phyloP scores from a whole-genome alignment of 2,329 filamentous ascomycete species.

The Tolypocladium cylindrosporum region DNA sequence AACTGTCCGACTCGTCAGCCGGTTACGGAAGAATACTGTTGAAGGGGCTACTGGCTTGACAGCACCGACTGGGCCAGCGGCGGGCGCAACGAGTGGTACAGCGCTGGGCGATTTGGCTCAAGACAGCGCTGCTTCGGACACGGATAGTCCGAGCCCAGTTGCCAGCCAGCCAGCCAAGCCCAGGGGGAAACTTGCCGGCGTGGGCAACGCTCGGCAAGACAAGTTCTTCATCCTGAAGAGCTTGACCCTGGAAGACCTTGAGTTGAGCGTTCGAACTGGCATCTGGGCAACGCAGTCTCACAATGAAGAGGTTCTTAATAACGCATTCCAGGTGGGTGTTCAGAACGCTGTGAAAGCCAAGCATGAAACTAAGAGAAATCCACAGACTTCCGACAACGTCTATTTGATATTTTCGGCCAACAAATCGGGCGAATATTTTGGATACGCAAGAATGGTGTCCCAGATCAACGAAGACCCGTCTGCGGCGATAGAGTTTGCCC shows the following conservation, averaged over 20 bases:
- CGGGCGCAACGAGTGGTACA: conserved; percentile 19
- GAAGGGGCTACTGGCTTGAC: conserved; percentile 36
- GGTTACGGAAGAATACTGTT: conserved; percentile 53
- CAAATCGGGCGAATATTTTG: conserved; percentile 95
- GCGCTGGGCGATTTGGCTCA: conserved; percentile 5
- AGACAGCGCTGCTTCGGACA: conserved; percentile 4
- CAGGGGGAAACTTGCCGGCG: neutral
- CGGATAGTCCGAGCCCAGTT: conserved; percentile 1
- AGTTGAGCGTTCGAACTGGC: conserved; percentile 75
- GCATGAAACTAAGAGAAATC: conserved; percentile 1
- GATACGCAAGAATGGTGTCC: conserved; percentile 85
- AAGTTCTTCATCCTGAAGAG: conserved; percentile 86
- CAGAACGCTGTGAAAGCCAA: too few relatives aligned
- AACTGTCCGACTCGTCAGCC: conserved; percentile 75
- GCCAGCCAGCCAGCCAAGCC: conserved; percentile 1
- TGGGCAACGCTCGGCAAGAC: conserved; percentile 3
- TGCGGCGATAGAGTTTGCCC: conserved; percentile 59
- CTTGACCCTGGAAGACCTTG: conserved; percentile 80
- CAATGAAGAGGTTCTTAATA: conserved; percentile 76
- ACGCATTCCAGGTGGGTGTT: conserved; percentile 62
- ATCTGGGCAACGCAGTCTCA: conserved; percentile 94
- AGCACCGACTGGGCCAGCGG: conserved; percentile 45
- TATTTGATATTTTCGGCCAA: conserved; percentile 94
- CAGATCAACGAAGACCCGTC: conserved; percentile 69
- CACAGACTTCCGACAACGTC: conserved; percentile 72